These are phyloP conservation scores for Neurospora sp. DNA, from an alignment of 495 filamentous ascomycete genomes.

Conservation along the genomic window DNA sequence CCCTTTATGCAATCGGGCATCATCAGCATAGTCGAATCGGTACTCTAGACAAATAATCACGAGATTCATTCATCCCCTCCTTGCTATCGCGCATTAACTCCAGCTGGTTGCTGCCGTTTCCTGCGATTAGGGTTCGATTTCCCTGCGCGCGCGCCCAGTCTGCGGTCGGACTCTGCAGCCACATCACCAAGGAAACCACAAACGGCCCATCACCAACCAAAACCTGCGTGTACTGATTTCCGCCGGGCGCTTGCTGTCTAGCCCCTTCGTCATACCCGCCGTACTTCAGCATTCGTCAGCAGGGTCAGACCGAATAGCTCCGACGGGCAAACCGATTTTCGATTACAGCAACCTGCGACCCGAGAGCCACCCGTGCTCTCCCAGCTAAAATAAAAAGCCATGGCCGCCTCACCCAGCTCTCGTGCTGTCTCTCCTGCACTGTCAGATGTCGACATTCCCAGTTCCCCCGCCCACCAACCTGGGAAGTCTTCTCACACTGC, in stretches of 20 bases:
- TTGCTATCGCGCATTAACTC: not conserved
- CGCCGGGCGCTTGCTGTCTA: not conserved
- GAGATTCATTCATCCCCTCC: not conserved
- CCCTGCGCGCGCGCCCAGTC: not conserved
- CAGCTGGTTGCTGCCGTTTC: not conserved
- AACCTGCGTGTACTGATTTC: not conserved
- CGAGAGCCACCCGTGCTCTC: not conserved
- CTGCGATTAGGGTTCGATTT: not conserved
- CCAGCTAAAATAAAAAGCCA: slow-evolving; percentile 5
- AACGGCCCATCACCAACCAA: not conserved
- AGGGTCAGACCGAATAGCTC: not conserved
- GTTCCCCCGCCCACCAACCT: slow-evolving; percentile 16
- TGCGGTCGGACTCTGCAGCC: not conserved
- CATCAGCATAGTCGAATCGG: not conserved
- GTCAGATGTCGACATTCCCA: slow-evolving; percentile 22
- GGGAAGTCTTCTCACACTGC: not conserved
- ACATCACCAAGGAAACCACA: not conserved
- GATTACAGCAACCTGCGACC: not conserved
- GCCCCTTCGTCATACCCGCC: not conserved
- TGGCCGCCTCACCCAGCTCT: slow-evolving; percentile 26
- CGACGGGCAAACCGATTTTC: not conserved
- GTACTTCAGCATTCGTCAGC: not conserved
- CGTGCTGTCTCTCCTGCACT: slow-evolving; percentile 7
- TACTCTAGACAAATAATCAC: not conserved
- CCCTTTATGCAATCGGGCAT: not conserved